phyloP scores from a whole-genome alignment of 805 yeast genomes.

The Candida andamanensis region DNA sequence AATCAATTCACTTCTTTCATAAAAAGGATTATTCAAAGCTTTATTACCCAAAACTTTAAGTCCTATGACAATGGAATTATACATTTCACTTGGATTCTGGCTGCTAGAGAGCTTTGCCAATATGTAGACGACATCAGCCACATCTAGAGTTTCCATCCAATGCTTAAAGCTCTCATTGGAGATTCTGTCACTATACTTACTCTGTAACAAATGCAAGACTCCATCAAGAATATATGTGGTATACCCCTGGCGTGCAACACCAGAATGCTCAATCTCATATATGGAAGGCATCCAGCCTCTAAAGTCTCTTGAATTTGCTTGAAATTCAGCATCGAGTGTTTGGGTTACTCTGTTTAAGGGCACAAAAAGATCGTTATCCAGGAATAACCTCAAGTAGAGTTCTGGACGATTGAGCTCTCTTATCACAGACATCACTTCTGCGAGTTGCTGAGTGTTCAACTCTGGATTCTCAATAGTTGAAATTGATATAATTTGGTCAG shows the following conservation, averaged over 20 bases:
- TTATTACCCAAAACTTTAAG: constrained; percentile 1
- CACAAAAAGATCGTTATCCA: no score
- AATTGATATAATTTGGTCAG: no score
- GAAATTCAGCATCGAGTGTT: no score
- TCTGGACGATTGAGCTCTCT: neutral
- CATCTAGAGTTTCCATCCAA: neutral
- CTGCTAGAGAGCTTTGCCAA: neutral
- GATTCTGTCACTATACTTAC: no score
- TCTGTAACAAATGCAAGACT: no score
- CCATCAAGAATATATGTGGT: no score
- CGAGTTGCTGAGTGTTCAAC: no score
- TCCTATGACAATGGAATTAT: neutral
- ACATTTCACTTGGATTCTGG: neutral
- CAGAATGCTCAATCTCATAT: neutral
- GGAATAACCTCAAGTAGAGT: neutral
- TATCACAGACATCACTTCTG: neutral
- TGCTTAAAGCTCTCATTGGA: neutral
- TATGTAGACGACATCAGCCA: neutral
- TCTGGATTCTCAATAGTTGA: neutral
- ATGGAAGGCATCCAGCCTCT: neutral
- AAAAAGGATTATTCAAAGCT: constrained; percentile 7
- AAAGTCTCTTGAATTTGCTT: neutral
- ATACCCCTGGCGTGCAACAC: no score
- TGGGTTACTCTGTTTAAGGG: neutral
- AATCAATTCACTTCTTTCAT: constrained; percentile 9